Base-by-base conservation (phyloP, 352 stramenopile species). In the Ophiocytium majus region DNA sequence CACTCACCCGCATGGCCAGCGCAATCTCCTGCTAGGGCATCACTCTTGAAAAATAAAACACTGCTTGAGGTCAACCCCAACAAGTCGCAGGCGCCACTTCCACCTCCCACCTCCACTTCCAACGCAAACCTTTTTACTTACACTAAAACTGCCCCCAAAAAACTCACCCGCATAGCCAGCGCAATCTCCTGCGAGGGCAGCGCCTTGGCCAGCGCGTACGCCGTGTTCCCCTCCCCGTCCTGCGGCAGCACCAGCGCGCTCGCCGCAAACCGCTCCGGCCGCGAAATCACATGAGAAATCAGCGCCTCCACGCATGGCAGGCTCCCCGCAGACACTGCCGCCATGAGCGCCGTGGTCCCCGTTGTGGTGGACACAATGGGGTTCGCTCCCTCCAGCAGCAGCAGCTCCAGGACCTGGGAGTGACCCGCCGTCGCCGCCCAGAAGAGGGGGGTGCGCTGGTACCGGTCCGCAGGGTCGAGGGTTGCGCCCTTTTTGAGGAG, bases 291-390 rank as follows among this genome's bases (percentile, higher is more conserved):
- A 5, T 17, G 14, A 14, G 5, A 5, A 14, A 78, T 35, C 5
- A 78, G 32, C 66, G 35, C 66, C 66, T 78, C 66, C 32, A 78
- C 66, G 5, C 5, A 17, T 17, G 66, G 5, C 35, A 78, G 32
- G 66, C 35, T 78, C 5, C 17, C 17, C 5, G 17, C 32, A 5
- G 5, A 5, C 32, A 14, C 66, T 14, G 66, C 66, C 35, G 66
- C 66, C 66, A 78, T 78, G 14, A 78, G 14, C 32, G 66, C 66
- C 32, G 66, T 78, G 5, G 66, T 78, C 10, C 66, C 66, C 35
- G 66, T 78, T 43, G 66, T 78, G 5, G 66, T 78, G 35, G 66
- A 43, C 5, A 78, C 66, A 14, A 78, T 78, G 35, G 66, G 66
- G 32, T 10, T 78, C 5, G 66, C 66, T 5, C 66, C 66, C 35